phyloP scores from a whole-genome alignment of 208 protist species.

The Trichomonas tenax region DNA sequence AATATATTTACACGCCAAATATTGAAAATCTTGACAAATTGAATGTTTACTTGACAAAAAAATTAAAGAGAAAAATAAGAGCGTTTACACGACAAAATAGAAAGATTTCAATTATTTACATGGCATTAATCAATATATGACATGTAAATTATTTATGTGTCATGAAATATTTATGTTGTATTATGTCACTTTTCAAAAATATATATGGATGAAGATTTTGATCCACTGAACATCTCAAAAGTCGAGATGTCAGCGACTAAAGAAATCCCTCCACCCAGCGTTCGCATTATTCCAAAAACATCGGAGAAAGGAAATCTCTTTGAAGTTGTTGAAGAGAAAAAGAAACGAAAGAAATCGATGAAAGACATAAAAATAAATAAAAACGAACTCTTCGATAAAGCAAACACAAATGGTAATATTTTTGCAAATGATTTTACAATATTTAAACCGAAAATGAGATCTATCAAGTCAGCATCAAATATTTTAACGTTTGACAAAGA shows the following conservation, averaged over 20 bases:
- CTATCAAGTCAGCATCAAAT: neutral
- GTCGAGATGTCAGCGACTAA: neutral
- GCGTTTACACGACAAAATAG: neutral
- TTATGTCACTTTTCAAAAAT: neutral
- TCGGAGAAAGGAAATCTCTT: neutral
- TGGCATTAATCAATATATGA: too few species aligned
- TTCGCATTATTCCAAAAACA: neutral
- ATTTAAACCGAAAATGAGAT: neutral
- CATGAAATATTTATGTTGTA: neutral
- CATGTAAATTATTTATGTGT: neutral
- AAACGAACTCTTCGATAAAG: neutral
- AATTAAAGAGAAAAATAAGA: neutral
- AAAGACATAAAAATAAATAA: neutral
- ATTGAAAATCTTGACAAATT: neutral
- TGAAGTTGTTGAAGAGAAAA: neutral
- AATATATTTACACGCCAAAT: neutral
- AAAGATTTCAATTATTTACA: neutral
- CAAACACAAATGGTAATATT: neutral
- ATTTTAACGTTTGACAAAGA: neutral
- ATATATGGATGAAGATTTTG: neutral
- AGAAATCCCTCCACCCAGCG: neutral
- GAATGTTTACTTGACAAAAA: neutral
- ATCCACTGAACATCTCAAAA: neutral
- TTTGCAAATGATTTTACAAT: neutral
- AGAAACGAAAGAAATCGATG: neutral